Percentiles rank a stretch among this genome's conserved stretches.
These are phyloP conservation scores for Aspergillus asperescens DNA, from an alignment of 495 filamentous ascomycete genomes.

Conservation along the genomic window DNA sequence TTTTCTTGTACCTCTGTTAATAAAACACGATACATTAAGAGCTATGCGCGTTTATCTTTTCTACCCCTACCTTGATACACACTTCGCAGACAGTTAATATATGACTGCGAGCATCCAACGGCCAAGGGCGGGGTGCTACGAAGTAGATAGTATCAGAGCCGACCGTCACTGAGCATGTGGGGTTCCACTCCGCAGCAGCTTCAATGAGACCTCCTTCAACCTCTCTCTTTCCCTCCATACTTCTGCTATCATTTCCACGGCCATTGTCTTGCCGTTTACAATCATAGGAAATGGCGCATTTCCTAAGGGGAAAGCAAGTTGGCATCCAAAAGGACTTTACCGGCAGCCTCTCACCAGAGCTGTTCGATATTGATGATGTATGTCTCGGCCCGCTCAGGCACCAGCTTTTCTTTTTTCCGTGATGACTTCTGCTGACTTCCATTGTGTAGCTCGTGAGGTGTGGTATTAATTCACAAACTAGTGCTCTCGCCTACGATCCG, in stretches of 20 bases:
- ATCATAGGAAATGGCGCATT: conserved; percentile 61
- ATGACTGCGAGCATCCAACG: not conserved
- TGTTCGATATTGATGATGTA: conserved; percentile 80
- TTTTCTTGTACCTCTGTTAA: not conserved
- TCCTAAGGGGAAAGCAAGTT: conserved; percentile 86
- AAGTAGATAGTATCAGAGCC: too few relatives aligned
- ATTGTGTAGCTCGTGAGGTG: conserved; percentile 61
- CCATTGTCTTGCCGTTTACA: not conserved
- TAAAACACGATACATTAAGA: too few relatives aligned
- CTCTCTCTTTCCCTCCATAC: conserved; percentile 15
- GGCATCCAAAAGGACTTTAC: conserved; percentile 90
- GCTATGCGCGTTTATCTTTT: too few relatives aligned
- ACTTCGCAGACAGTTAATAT: not conserved
- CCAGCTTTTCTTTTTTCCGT: conserved; percentile 17
- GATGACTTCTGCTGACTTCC: conserved; percentile 18
- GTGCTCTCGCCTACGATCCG: conserved; percentile 81
- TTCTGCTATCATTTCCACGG: conserved; percentile 12
- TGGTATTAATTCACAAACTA: conserved; percentile 83
- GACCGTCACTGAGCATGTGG: conserved; percentile 9
- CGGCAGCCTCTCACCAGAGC: conserved; percentile 62
- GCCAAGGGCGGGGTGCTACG: conserved; percentile 13
- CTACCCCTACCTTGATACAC: too few relatives aligned
- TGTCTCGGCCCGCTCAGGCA: conserved; percentile 30
- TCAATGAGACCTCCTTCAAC: conserved; percentile 13
- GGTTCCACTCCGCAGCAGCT: conserved; percentile 25